Evolutionary conservation across 192 early-diverging fungal genomes (phyloP).

Genomic region (Spizellomyces sp.): DNA sequence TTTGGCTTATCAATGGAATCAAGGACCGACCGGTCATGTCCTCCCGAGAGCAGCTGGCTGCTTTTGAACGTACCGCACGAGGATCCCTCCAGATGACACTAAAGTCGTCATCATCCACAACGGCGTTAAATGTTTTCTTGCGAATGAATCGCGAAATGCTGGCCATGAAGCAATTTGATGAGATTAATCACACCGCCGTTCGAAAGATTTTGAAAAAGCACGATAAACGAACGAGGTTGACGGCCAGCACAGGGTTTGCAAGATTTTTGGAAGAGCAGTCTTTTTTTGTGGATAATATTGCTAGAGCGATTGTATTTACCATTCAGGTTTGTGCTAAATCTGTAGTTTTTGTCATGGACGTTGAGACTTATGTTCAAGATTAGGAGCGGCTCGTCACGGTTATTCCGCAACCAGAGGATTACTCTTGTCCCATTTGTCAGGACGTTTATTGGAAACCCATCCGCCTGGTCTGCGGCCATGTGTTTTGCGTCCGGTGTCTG

Average conservation of each 20-base stretch:
- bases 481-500: slow-evolving; percentile 80
- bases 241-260: slow-evolving; percentile 55
- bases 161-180: slow-evolving; percentile 69
- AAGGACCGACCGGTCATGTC: slow-evolving; percentile 59
- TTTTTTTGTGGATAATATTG: slow-evolving; percentile 57
- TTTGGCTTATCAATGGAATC: slow-evolving; percentile 65
- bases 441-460: slow-evolving; percentile 78
- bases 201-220: slow-evolving; percentile 90
- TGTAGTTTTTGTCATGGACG: neutral
- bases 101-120: slow-evolving; percentile 27
- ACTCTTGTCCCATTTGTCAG: slow-evolving; percentile 79
- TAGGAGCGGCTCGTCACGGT: slow-evolving; percentile 63
- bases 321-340: slow-evolving; percentile 41
- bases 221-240: slow-evolving; percentile 78
- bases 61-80: slow-evolving; percentile 49
- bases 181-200: slow-evolving; percentile 75
- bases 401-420: slow-evolving; percentile 81
- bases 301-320: slow-evolving; percentile 59
- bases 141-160: slow-evolving; percentile 73
- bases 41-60: slow-evolving; percentile 59
- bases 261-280: slow-evolving; percentile 49
- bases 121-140: slow-evolving; percentile 55
- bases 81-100: neutral
- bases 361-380: neutral
- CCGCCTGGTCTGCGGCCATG: slow-evolving; percentile 71